phyloP scores from a whole-genome alignment of 2,329 filamentous ascomycete genomes.

The Colletotrichum spinosum region DNA sequence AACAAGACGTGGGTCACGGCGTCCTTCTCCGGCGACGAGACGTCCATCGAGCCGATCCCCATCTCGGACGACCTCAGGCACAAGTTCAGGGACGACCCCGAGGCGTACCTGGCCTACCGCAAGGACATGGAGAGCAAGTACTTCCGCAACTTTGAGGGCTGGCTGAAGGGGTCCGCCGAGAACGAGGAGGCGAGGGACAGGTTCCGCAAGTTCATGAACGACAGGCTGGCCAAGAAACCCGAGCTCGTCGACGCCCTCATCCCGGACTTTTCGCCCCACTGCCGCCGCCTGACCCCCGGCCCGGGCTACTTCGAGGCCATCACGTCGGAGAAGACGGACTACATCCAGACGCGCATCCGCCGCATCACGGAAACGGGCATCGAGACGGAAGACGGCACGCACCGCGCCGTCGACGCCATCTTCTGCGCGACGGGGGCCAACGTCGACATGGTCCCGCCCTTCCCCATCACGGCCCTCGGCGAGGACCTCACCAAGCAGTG shows the following conservation, averaged over 20 bases:
- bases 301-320: slow-evolving; percentile 76
- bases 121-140: slow-evolving; percentile 70
- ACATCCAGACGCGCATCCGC: slow-evolving; percentile 67
- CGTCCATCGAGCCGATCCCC: slow-evolving; percentile 66
- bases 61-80: slow-evolving; percentile 65
- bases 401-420: slow-evolving; percentile 70
- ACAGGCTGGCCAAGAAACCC: slow-evolving; percentile 64
- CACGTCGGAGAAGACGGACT: slow-evolving; percentile 70
- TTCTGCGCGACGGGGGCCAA: slow-evolving; percentile 78
- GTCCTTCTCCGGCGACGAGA: slow-evolving; percentile 67
- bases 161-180: slow-evolving; percentile 64
- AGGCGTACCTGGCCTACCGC: slow-evolving; percentile 69
- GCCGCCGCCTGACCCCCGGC: slow-evolving; percentile 73
- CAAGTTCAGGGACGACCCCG: slow-evolving; percentile 68
- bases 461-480: slow-evolving; percentile 68
- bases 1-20: slow-evolving; percentile 76
- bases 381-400: slow-evolving; percentile 66
- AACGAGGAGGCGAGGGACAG: slow-evolving; percentile 60
- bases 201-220: slow-evolving; percentile 65
- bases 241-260: slow-evolving; percentile 66
- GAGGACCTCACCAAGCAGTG: slow-evolving; percentile 67
- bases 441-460: slow-evolving; percentile 67
- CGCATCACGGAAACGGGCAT: slow-evolving; percentile 71
- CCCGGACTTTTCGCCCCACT: slow-evolving; percentile 73
- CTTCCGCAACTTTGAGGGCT: slow-evolving; percentile 67